Percentiles rank a stretch among this genome's conserved stretches.
Conservation (phyloP, 1,139 yeast genomes). For the Hansenula lynferdii region DNA sequence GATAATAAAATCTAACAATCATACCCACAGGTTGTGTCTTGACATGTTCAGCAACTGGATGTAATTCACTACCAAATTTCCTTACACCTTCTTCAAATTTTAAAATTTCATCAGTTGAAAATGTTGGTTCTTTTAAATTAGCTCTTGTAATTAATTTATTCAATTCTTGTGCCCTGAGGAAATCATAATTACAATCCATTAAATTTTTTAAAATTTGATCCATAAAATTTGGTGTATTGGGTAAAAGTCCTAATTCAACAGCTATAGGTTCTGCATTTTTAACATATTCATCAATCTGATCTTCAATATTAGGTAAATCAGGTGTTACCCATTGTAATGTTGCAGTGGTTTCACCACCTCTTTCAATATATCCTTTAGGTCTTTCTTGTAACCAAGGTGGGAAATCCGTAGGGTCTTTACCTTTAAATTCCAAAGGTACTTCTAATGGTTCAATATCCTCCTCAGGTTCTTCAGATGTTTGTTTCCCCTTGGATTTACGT, state of each 20-base stretch:
- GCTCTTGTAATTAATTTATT: constrained; percentile 47
- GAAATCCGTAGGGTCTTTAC: constrained; percentile 38
- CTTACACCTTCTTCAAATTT: constrained; percentile 74
- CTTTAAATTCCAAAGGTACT: constrained; percentile 44
- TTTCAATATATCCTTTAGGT: constrained; percentile 78
- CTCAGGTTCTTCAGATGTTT: constrained; percentile 12
- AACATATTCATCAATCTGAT: constrained; percentile 49
- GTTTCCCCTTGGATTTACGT: constrained; percentile 13
- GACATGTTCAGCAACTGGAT: constrained; percentile 66
- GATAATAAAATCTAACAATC: constrained; percentile 79
- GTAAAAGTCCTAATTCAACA: constrained; percentile 39
- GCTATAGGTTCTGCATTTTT: constrained; percentile 55
- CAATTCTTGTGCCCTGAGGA: constrained; percentile 35
- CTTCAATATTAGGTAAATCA: constrained; percentile 30
- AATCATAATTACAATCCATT: constrained; percentile 47
- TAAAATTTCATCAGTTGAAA: constrained; percentile 55
- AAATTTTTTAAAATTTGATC: constrained; percentile 63
- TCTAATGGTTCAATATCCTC: constrained; percentile 30
- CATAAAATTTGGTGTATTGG: constrained; percentile 67
- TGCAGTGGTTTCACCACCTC: constrained; percentile 77
- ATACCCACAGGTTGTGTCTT: constrained; percentile 66
- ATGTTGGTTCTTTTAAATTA: constrained; percentile 68
- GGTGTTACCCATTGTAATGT: constrained; percentile 64
- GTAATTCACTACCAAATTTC: constrained; percentile 73
- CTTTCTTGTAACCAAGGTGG: constrained; percentile 77